phyloP scores from a whole-genome alignment of 257 asterid species.

The Striga asiatica region DNA sequence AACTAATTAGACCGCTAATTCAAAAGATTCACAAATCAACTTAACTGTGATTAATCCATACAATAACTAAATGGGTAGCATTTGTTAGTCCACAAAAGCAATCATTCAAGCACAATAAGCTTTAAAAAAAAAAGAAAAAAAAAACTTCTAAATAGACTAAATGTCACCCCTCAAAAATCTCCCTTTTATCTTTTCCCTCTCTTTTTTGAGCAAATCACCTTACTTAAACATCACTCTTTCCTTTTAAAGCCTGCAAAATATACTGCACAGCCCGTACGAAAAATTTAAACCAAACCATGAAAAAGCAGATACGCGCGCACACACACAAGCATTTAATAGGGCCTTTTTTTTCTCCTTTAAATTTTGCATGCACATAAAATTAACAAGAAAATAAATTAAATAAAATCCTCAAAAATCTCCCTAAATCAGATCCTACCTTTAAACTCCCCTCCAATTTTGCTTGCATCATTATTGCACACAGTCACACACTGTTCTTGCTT shows the following conservation, averaged over 20 bases:
- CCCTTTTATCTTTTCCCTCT: background rate
- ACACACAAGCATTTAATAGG: background rate
- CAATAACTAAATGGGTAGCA: too few species aligned
- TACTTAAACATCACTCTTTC: constrained; percentile 1
- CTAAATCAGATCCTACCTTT: constrained; percentile 36
- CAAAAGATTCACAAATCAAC: too few species aligned
- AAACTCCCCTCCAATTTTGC: constrained; percentile 36
- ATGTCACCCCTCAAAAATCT: background rate
- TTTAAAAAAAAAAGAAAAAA: too few species aligned
- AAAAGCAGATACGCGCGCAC: background rate
- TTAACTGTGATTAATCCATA: too few species aligned
- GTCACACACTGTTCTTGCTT: background rate
- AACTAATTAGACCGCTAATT: too few species aligned
- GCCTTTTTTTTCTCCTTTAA: background rate
- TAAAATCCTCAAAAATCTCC: constrained; percentile 49
- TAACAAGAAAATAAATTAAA: constrained; percentile 3
- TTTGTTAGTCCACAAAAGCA: too few species aligned
- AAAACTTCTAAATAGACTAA: too few species aligned
- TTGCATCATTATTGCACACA: constrained; percentile 48
- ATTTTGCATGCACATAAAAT: constrained; percentile 17
- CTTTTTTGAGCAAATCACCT: background rate
- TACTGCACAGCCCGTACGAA: background rate
- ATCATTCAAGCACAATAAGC: too few species aligned
- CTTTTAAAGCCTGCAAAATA: background rate
- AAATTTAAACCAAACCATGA: background rate